Percentiles rank a stretch among this genome's conserved stretches.
phyloP scores from a whole-genome alignment of 129 eudicot genomes.

The Oenanthe sinensis region DNA sequence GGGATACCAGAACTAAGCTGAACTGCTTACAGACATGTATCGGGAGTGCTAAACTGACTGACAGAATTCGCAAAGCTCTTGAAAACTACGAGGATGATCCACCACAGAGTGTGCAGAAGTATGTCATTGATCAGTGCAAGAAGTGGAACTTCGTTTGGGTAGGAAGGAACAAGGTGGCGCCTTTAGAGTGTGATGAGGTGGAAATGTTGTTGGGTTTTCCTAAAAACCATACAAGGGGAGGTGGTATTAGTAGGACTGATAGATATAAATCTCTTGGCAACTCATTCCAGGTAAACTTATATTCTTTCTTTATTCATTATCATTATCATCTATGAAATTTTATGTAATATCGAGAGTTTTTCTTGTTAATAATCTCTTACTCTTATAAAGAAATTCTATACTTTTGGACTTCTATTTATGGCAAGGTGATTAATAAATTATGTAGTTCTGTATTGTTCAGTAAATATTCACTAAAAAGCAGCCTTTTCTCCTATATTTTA shows the following conservation, averaged over 20 bases:
- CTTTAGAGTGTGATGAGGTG: slow-evolving; percentile 83
- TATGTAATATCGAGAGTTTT: not conserved
- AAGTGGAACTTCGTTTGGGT: slow-evolving; percentile 97
- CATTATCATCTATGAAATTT: too few relatives aligned
- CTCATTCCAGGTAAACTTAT: slow-evolving; percentile 63
- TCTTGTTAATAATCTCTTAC: not conserved
- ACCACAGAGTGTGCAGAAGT: slow-evolving; percentile 49
- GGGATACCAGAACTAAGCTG: slow-evolving; percentile 70
- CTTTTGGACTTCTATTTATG: not conserved
- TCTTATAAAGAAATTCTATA: not conserved
- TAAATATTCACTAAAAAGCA: not conserved
- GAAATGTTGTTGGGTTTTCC: slow-evolving; percentile 89
- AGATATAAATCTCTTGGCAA: slow-evolving; percentile 84
- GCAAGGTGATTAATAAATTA: not conserved
- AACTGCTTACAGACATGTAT: slow-evolving; percentile 75
- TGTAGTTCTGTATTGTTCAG: not conserved
- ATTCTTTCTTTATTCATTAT: not conserved
- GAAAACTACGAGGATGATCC: slow-evolving; percentile 62
- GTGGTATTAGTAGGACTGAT: slow-evolving; percentile 84
- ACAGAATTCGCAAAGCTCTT: slow-evolving; percentile 64
- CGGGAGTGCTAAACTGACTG: slow-evolving; percentile 64
- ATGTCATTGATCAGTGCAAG: slow-evolving; percentile 56
- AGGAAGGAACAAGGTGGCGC: slow-evolving; percentile 84
- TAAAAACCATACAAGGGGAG: slow-evolving; percentile 84
- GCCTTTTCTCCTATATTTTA: not conserved